Evolutionary conservation across 163 green algal genomes (phyloP), one percentile per base, ranked within the genome.

Genomic region (Scenedesmus sp.): DNA sequence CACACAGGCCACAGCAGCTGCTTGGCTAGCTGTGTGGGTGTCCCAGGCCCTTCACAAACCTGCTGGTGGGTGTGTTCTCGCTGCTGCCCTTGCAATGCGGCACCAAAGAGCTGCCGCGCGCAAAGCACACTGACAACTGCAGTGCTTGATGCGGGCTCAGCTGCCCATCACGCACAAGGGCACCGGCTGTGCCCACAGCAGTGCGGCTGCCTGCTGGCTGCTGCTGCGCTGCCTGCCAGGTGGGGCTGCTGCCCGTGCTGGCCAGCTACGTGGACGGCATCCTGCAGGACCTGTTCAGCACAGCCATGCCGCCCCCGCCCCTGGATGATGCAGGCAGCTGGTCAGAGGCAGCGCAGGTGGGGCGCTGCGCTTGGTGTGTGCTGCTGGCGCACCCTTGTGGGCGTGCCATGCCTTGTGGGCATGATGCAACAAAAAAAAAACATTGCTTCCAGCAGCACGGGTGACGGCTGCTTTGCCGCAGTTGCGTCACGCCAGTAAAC

Each of bases 291-390:
- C 59, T 90, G 56, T 95, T 95, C 72, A 44, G 61, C 43, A 79
- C 80, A 37, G 91, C 91, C 10, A 91, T 91, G 40, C 85, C 86
- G 44, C 91, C 93, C 35, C 86, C 91, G 40, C 91, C 86, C 12
- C 51, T 65, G 30, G 80, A 93, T 51, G 91, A 90, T 7, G 46
- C 56, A 13, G 61, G n/a, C 30, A 89, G 68, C 86, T 95, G 93
- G 93, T 94, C 93, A 51, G 90, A 94, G 2, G 92, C 92, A 65
- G 93, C 93, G 26, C 91, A 92, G 93, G 93, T 95, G 76, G 13
- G 89, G 5, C 26, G 40, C 4, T 30, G 73, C 40, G 35, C 40
- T 44, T 49, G 35, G 15, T 51, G 65, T 30, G 4, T 37, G 30
- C 2, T 1, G 49, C 49, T 2, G 65, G 6, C 30, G 26, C 26